Evolutionary conservation across 1,284 basidiomycete species (phyloP), one percentile per base, ranked within the genome.

Genomic region (Omphalotus olearius): DNA sequence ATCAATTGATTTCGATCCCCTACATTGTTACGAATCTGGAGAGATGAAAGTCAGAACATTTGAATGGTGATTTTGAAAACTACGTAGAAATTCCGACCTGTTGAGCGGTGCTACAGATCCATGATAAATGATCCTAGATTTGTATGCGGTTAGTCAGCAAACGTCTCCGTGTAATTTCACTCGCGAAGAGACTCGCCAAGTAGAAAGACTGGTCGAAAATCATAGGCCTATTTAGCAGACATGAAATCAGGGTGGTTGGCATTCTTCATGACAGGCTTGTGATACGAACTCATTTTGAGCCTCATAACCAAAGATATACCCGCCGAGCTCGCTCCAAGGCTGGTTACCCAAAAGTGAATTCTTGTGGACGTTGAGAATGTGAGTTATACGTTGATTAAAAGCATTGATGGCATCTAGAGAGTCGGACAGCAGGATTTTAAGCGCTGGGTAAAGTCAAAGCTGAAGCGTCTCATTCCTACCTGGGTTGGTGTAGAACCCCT

Each of bases 301-400:
- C 61, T 73, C 68, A 45, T 69, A 66, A 0, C 69, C 74, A 51
- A 75, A 75, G 50, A 78, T 73, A 52, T 74, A 72, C 7, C 67
- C 66, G 40, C 62, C 67, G 3, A 76, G 64, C 54, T 74, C 65
- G 43, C 70, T 70, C 74, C 74, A 76, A 0, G 69, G 68, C 50
- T 66, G 53, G 47, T 62, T 64, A 0, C 68, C 68, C 26, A 76
- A 61, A 14, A 67, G 61, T 1, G 61, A 55, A 55, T 76, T 72
- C 53, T 66, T 65, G 60, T 78, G 74, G 20, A 47, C 47, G 55
- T 69, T 68, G 45, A 69, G 59, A 45, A 69, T 63, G 54, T 69
- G 64, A n/a, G 60, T 61, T 17, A 71, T 66, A 13, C 68, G 69
- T 50, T 62, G 57, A 46, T 62, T 59, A 49, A 63, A 61, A 25